These are phyloP conservation scores for Nicotiana paniculata DNA, from an alignment of 257 asterid genomes.

Conservation along the genomic window DNA sequence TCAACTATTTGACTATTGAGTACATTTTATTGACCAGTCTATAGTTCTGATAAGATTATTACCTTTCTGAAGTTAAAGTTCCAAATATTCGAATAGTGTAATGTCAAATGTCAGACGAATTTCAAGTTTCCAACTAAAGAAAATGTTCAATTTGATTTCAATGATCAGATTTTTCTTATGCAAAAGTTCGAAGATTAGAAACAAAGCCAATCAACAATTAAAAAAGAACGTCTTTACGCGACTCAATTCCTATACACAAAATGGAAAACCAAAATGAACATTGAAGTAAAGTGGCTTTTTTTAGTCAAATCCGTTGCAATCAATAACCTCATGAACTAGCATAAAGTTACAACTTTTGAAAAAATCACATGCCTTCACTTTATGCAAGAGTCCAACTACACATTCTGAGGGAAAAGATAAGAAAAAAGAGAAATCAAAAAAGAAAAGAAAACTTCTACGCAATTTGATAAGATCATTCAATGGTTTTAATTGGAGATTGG, in stretches of 20 bases:
- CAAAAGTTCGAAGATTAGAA: background rate
- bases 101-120: background rate
- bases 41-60: background rate
- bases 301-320: background rate
- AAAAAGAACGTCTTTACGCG: background rate
- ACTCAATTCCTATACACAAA: background rate
- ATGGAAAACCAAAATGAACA: background rate
- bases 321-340: background rate
- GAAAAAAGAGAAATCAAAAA: background rate
- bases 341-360: background rate
- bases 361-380: background rate
- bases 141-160: background rate
- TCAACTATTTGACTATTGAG: no score
- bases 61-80: background rate
- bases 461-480: background rate
- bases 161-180: background rate
- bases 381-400: background rate
- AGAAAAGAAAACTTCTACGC: background rate
- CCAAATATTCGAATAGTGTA: background rate
- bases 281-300: background rate
- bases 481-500: background rate
- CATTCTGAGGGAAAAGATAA: background rate
- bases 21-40: background rate
- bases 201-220: background rate
- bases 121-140: background rate